Evolutionary conservation across 345 rosid species (phyloP).

Genomic region (Salix brachista): DNA sequence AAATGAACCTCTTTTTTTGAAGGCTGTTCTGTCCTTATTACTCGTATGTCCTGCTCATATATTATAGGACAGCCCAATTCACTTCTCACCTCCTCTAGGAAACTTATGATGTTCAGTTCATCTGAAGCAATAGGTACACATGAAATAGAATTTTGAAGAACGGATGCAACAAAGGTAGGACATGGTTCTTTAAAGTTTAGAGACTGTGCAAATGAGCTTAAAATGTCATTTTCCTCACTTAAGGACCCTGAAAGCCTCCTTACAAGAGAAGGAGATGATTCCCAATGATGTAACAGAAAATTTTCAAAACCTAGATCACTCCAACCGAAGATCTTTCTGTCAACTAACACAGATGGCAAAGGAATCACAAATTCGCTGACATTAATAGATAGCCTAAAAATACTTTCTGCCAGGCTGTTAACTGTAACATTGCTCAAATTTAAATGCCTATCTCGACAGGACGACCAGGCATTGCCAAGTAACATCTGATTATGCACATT

Average conservation of each 20-base stretch:
- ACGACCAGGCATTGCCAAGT: conserved; percentile 10
- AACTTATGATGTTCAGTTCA: conserved; percentile 44
- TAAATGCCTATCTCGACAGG: conserved; percentile 10
- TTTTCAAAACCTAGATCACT: conserved; percentile 28
- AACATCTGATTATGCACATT: conserved; percentile 34
- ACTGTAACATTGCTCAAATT: conserved; percentile 26
- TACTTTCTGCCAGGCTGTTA: conserved; percentile 45
- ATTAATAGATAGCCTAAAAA: conserved; percentile 45
- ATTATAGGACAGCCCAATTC: conserved; percentile 46
- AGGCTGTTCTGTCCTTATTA: conserved; percentile 40
- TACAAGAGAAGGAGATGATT: conserved; percentile 37
- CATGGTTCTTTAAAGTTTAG: conserved; percentile 17
- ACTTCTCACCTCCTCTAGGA: conserved; percentile 39
- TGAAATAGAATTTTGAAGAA: conserved; percentile 36
- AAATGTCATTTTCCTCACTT: conserved; percentile 25
- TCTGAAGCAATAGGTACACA: conserved; percentile 56
- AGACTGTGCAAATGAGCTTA: conserved; percentile 27
- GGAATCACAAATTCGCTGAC: conserved; percentile 4
- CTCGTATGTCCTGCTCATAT: conserved; percentile 51
- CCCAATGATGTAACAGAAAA: conserved; percentile 45
- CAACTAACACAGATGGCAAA: conserved; percentile 19
- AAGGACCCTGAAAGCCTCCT: conserved; percentile 21
- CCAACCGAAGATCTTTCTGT: conserved; percentile 37
- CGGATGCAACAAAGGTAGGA: conserved; percentile 30
- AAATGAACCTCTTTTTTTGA: conserved; percentile 41